A percentile compares a stretch with the other conserved stretches of the same genome.
phyloP scores from a whole-genome alignment of 1,284 basidiomycete genomes.

The Malassezia japonica region DNA sequence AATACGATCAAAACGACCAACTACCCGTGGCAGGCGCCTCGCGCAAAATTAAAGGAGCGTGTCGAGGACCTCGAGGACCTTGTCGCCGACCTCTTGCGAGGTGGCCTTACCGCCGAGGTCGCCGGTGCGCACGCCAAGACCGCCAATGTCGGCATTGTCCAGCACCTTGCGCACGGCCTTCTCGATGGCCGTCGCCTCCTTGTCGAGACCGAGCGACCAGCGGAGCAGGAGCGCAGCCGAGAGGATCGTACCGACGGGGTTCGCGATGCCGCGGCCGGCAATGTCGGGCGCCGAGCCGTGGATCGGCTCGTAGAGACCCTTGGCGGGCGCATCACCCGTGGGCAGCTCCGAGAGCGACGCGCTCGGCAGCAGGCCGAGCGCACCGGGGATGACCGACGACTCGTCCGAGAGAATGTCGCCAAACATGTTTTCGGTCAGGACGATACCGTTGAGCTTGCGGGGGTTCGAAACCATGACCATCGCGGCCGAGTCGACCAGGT shows the following conservation, averaged over 20 bases:
- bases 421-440: conserved; percentile 48
- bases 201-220: conserved; percentile 73
- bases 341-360: conserved; percentile 89
- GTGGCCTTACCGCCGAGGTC: conserved; percentile 74
- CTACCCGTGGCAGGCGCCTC: no score
- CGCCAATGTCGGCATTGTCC: conserved; percentile 64
- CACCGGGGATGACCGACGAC: conserved; percentile 92
- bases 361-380: conserved; percentile 87
- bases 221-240: conserved; percentile 88
- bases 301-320: conserved; percentile 91
- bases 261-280: conserved; percentile 85
- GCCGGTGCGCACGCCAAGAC: conserved; percentile 68
- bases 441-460: conserved; percentile 83
- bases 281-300: conserved; percentile 73
- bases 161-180: conserved; percentile 77
- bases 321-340: conserved; percentile 58
- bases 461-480: conserved; percentile 93
- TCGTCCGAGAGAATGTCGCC: conserved; percentile 77
- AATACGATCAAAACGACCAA: no score
- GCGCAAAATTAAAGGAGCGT: conserved; percentile 51
- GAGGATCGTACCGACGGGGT: conserved; percentile 93
- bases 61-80: conserved; percentile 68
- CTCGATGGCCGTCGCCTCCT: conserved; percentile 75
- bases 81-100: conserved; percentile 74
- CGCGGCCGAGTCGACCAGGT: conserved; percentile 84